Evolutionary conservation across 257 asterid genomes (phyloP).

Genomic region (Gynochthodes officinalis): DNA sequence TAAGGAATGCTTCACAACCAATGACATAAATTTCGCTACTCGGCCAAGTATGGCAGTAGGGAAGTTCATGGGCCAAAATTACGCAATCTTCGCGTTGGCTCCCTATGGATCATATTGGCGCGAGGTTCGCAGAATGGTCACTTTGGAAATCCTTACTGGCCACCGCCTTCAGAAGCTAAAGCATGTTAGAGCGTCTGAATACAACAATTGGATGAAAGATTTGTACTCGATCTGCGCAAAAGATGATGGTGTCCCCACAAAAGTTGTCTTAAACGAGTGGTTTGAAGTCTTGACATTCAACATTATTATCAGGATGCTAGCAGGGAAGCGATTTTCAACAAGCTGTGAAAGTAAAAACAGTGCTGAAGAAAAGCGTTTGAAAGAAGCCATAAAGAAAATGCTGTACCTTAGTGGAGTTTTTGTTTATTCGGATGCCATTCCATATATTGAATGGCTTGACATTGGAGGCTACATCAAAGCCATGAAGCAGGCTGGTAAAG

Average conservation of each 20-base stretch:
- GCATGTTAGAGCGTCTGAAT: conserved; percentile 39
- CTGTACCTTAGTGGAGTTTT: conserved; percentile 47
- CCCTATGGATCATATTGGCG: conserved; percentile 67
- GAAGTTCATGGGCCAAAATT: conserved; percentile 35
- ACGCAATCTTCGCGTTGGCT: conserved; percentile 36
- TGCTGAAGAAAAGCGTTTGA: conserved; percentile 25
- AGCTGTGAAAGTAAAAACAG: neutral
- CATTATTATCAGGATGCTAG: conserved; percentile 31
- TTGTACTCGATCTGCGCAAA: conserved; percentile 17
- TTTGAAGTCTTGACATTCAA: conserved; percentile 46
- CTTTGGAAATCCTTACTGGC: conserved; percentile 39
- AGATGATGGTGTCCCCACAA: neutral
- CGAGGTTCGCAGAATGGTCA: conserved; percentile 42
- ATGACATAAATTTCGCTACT: conserved; percentile 41
- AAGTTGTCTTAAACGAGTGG: conserved; percentile 26
- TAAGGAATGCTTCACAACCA: conserved; percentile 53
- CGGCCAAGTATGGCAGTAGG: conserved; percentile 42
- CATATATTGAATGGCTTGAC: conserved; percentile 56
- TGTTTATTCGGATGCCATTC: conserved; percentile 52
- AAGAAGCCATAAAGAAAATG: conserved; percentile 34
- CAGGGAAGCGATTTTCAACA: conserved; percentile 37
- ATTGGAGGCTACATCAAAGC: conserved; percentile 47
- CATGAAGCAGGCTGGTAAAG: conserved; percentile 37
- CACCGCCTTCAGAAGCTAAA: conserved; percentile 36
- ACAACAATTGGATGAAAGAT: conserved; percentile 24